Evolutionary conservation across 331 rosid species (phyloP).

Genomic region (Saraca asoca): DNA sequence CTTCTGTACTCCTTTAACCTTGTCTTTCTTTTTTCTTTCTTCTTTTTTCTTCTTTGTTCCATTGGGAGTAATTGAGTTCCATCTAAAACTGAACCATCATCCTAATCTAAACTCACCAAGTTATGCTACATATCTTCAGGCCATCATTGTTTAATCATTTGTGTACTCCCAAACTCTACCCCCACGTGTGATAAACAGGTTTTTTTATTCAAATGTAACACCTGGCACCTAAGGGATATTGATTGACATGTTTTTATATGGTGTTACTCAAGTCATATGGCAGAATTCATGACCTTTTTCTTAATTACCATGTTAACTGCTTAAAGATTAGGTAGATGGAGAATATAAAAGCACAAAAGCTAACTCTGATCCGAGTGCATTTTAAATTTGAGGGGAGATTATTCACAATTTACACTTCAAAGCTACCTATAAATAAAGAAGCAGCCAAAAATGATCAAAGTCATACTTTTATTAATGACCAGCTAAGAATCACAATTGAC

Average conservation of each 20-base stretch:
- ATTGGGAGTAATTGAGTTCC: background rate
- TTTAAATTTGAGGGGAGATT: background rate
- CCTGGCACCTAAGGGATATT: background rate
- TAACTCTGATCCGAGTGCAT: background rate
- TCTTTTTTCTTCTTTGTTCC: background rate
- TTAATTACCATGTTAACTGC: background rate
- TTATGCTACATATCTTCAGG: background rate
- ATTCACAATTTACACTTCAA: background rate
- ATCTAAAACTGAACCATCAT: background rate
- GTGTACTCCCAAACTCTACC: background rate
- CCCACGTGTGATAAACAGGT: background rate
- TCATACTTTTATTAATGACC: background rate
- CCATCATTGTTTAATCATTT: background rate
- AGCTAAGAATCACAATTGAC: constrained; percentile 2
- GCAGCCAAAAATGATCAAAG: constrained; percentile 11
- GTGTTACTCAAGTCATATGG: background rate
- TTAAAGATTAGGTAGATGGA: background rate
- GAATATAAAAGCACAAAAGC: background rate
- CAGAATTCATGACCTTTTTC: background rate
- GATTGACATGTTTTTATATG: background rate
- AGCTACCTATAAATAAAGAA: background rate
- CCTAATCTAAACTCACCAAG: background rate
- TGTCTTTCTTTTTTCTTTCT: background rate
- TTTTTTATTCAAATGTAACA: background rate
- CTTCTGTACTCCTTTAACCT: background rate